Evolutionary conservation across 495 filamentous ascomycete genomes (phyloP), one percentile per base, ranked within the genome.

Genomic region (Trichoderma erinaceum): DNA sequence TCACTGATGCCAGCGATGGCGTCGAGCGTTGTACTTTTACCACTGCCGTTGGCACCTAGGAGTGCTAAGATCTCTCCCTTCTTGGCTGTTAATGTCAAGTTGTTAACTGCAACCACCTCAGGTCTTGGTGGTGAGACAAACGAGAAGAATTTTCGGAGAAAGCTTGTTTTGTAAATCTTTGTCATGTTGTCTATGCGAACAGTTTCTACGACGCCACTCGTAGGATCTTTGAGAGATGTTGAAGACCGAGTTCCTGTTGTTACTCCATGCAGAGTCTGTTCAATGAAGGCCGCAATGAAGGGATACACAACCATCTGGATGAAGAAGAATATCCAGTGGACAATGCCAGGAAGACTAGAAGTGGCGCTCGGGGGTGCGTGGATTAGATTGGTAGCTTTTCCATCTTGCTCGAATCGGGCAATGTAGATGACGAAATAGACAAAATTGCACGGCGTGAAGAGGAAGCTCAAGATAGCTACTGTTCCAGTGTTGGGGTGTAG

Each of bases 1-100:
- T 79, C 82, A 38, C 84, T 83, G 3, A 91, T 78, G 0, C 90
- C 90, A 58, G 89, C 87, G 43, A 93, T 86, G 41, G 87, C 85
- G 65, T 93, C 88, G 7, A 93, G 79, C 5, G 90, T 92, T 0
- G 90, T 92, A 16, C 84, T 87, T 73, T 93, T 92, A 52, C 90
- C 90, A 48, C 83, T 86, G 43, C 90, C 90, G 75, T 93, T 93
- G 0, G 90, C 88, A 23, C 90, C 89, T 5, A 93, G 78, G 1
- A 93, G 77, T 6, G 90, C 86, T 72, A 87, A 81, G 29, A 93
- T 90, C 67, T 91, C 83, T 2, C 89, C 88, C 68, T 83, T 83
- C 15, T 84, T 78, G 18, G 87, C 83, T 35, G 77, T 75, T 7
- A 93, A 73, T 13, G 81, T 82, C 27, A 93, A 75, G 50, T 82